Conservation (phyloP, 441 rosid species). For the Adansonia grandidieri region DNA sequence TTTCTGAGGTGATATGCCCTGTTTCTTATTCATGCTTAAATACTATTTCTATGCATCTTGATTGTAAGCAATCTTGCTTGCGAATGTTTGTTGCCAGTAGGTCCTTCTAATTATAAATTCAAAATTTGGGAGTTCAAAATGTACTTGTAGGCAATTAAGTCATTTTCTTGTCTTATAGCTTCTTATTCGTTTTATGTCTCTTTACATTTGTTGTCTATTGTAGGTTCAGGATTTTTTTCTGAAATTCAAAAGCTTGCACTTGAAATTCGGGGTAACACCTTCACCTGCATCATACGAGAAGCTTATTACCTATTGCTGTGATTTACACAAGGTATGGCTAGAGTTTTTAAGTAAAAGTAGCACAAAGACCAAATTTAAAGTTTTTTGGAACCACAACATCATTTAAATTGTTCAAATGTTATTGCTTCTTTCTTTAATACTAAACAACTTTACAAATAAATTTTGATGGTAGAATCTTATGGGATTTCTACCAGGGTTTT, state of each 20-base stretch:
- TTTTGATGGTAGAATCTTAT: constrained; percentile 13
- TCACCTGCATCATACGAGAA: constrained; percentile 58
- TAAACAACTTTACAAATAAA: constrained; percentile 2
- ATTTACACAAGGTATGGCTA: constrained; percentile 54
- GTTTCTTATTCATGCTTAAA: background rate
- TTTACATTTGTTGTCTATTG: constrained; percentile 31
- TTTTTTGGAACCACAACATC: background rate
- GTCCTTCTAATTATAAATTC: constrained; percentile 17
- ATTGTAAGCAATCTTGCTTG: background rate
- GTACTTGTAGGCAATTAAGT: background rate
- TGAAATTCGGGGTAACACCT: constrained; percentile 54
- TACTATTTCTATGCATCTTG: background rate
- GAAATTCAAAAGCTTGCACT: constrained; percentile 62
- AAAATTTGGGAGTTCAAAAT: constrained; percentile 16
- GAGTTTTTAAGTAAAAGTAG: constrained; percentile 23
- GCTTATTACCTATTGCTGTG: constrained; percentile 58
- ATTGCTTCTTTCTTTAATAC: background rate
- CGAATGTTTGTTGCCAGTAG: background rate
- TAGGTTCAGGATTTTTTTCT: constrained; percentile 65
- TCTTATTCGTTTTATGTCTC: constrained; percentile 19
- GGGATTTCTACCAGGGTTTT: constrained; percentile 7
- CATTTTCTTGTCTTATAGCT: background rate
- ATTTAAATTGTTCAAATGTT: constrained; percentile 8
- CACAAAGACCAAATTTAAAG: constrained; percentile 1
- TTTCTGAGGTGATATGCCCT: background rate